Base-by-base conservation (phyloP, 176 grass and related monocot genomes). In the Leersia perrieri region DNA sequence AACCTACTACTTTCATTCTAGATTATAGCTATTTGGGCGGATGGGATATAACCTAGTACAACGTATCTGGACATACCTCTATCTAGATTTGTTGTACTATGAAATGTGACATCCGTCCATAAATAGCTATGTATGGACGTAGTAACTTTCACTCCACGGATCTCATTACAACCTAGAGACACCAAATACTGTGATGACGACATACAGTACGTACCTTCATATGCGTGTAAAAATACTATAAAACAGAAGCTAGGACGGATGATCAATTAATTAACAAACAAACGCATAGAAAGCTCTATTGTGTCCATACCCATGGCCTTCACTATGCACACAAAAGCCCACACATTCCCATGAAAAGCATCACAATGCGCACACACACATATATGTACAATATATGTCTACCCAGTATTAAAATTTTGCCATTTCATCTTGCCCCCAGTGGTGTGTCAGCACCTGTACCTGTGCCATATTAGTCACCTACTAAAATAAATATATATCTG, bases 341-440 rank as follows among this genome's bases (percentile, higher is more conserved):
- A 71, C 82, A 85, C 87, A 85, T 77, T 47, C 66, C 44, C 77
- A 89, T 77, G 72, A 57, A 89, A 85, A 89, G 77, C 87, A 76
- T 85, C 53, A 57, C 81, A 72, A 53, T n/a, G 20, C 49, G 22
- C 49, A 53, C 47, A 53, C 53, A 58, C 53, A 58, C n/a, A 58
- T 38, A 23, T 13, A 13, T 13, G 7, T 25, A 58, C 25, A 25
- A 10, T n/a, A n/a, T n/a, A n/a, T 58, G 53, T 11, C n/a, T 58
- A 58, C 2, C n/a, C n/a, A 42, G 3, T 45, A 41, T 53, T 22
- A 53, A 53, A 7, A 40, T 70, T 39, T 58, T 11, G 65, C 33
- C 78, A 32, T 65, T 60, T 67, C 66, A 77, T 30, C 71, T 1
- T 53, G 49, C 49, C 13, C 36, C 36, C 39, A 55, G 30, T 60